Percentiles rank a stretch among this genome's conserved stretches.
Evolutionary conservation across 345 rosid species (phyloP).

Genomic region (Camelina neglecta): DNA sequence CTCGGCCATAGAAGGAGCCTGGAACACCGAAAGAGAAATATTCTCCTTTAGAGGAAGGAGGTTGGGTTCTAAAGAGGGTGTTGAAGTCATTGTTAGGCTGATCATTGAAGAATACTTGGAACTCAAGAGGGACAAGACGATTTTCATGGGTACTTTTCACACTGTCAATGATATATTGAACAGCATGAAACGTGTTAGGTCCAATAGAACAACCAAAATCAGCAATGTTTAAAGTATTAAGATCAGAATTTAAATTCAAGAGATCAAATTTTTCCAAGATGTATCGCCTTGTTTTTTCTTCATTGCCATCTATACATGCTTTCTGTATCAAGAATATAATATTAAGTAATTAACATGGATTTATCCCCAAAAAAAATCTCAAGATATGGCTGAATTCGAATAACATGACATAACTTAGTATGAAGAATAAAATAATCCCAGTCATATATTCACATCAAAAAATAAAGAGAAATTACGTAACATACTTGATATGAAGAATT

Average conservation of each 20-base stretch:
- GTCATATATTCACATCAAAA: neutral
- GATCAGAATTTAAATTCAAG: neutral
- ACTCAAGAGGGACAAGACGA: neutral
- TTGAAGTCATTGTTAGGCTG: conserved; percentile 35
- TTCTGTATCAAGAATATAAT: conserved; percentile 18
- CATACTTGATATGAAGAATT: conserved; percentile 28
- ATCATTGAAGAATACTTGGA: conserved; percentile 3
- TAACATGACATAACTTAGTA: neutral
- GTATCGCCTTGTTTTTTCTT: conserved; percentile 10
- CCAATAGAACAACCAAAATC: conserved; percentile 36
- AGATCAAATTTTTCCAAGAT: conserved; percentile 13
- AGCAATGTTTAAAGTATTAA: neutral
- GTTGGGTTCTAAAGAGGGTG: conserved; percentile 42
- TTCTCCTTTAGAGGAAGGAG: neutral
- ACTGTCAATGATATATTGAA: conserved; percentile 26
- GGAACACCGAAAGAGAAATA: conserved; percentile 43
- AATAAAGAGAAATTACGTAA: too few species aligned
- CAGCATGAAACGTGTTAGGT: conserved; percentile 33
- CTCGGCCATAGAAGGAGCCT: conserved; percentile 37
- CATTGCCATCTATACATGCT: neutral
- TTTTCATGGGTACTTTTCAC: neutral
- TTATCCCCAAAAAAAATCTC: neutral
- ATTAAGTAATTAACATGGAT: neutral
- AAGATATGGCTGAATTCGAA: neutral
- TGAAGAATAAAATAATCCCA: neutral